Evolutionary conservation across 2,329 filamentous ascomycete genomes (phyloP).

Genomic region (Pezicula neosporulosa): DNA sequence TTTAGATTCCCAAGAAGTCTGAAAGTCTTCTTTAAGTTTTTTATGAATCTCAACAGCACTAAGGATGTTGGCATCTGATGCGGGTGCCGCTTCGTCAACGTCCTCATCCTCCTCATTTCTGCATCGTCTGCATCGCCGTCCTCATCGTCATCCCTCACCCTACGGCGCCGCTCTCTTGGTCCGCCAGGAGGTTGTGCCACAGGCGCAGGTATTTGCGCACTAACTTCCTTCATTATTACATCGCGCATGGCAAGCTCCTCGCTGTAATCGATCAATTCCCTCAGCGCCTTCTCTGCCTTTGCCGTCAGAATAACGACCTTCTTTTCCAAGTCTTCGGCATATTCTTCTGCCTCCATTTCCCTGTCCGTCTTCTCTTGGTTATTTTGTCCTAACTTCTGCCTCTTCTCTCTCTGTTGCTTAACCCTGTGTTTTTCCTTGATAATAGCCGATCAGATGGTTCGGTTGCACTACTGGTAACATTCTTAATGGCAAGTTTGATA

Average conservation of each 20-base stretch:
- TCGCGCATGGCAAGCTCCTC: constrained; percentile 34
- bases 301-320: constrained; percentile 48
- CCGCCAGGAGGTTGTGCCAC: constrained; percentile 27
- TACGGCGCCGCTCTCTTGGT: constrained; percentile 23
- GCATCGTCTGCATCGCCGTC: constrained; percentile 35
- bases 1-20: constrained; percentile 31
- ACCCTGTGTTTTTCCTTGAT: constrained; percentile 18
- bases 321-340: constrained; percentile 35
- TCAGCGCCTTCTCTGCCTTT: constrained; percentile 54
- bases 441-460: constrained; percentile 52
- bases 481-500: constrained; percentile 39
- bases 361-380: constrained; percentile 32
- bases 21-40: constrained; percentile 30
- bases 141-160: constrained; percentile 24
- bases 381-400: constrained; percentile 24
- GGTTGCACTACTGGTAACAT: constrained; percentile 45
- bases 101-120: constrained; percentile 34
- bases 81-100: constrained; percentile 36
- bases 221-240: constrained; percentile 27
- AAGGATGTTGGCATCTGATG: constrained; percentile 18
- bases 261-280: constrained; percentile 54
- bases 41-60: constrained; percentile 33
- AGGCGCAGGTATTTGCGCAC: constrained; percentile 15
- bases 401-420: constrained; percentile 19
- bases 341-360: constrained; percentile 30